Conservation (phyloP, 331 rosid genomes). For the Prunus yedoensis region DNA sequence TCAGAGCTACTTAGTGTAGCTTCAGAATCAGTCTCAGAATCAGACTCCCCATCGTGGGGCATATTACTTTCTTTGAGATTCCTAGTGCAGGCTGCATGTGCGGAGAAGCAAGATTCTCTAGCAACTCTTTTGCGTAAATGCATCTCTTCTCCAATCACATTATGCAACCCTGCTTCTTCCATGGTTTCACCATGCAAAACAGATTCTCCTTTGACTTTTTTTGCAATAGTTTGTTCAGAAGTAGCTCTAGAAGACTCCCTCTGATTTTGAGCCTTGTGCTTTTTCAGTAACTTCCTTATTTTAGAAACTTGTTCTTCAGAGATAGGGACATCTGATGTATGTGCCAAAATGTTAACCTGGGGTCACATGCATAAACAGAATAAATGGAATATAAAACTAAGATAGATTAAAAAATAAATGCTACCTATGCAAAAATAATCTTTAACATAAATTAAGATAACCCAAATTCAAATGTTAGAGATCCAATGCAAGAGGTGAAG, state of each 20-base stretch:
- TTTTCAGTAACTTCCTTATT: slow-evolving; percentile 71
- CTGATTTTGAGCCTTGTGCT: slow-evolving; percentile 54
- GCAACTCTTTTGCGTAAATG: slow-evolving; percentile 60
- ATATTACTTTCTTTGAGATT: slow-evolving; percentile 34
- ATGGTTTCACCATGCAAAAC: slow-evolving; percentile 35
- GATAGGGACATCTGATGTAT: slow-evolving; percentile 65
- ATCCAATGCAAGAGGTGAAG: slow-evolving; percentile 4
- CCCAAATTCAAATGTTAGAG: not conserved
- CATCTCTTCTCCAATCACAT: slow-evolving; percentile 47
- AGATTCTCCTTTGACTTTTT: slow-evolving; percentile 36
- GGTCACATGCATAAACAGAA: slow-evolving; percentile 21
- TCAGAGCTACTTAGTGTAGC: slow-evolving; percentile 28
- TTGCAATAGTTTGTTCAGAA: slow-evolving; percentile 36
- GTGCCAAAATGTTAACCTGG: slow-evolving; percentile 92
- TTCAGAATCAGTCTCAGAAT: slow-evolving; percentile 45
- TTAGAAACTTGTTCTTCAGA: slow-evolving; percentile 71
- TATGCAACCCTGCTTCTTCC: slow-evolving; percentile 33
- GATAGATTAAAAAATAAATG: not conserved
- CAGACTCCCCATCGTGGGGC: slow-evolving; percentile 39
- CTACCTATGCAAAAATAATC: not conserved
- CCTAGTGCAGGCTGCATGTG: slow-evolving; percentile 26
- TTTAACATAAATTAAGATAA: not conserved
- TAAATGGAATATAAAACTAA: slow-evolving; percentile 22
- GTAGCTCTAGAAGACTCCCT: slow-evolving; percentile 41
- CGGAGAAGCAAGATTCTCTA: slow-evolving; percentile 50